These are phyloP conservation scores for Pouteria glomerata DNA, from an alignment of 148 eudicot species.

Conservation along the genomic window DNA sequence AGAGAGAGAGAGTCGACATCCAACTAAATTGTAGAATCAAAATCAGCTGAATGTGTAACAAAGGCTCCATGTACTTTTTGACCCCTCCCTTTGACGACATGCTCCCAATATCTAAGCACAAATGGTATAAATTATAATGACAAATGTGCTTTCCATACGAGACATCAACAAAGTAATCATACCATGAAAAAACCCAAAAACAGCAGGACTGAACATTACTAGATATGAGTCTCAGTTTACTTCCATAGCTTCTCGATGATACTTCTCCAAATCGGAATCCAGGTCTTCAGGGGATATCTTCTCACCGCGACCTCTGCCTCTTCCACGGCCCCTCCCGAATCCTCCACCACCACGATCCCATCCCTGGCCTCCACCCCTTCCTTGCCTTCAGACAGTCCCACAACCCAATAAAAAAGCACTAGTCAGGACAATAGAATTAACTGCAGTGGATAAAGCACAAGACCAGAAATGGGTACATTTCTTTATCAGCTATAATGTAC, in stretches of 20 bases:
- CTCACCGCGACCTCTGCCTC: conserved; percentile 24
- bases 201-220: not conserved
- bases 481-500: no score
- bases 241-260: conserved; percentile 41
- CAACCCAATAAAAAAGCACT: not conserved
- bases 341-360: conserved; percentile 19
- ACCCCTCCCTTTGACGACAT: no score
- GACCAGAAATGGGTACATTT: not conserved
- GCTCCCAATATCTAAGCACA: no score
- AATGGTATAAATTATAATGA: not conserved
- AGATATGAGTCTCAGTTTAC: no score
- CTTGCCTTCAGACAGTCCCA: not conserved
- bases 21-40: not conserved
- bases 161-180: not conserved
- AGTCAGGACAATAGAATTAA: not conserved
- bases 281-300: conserved; percentile 38
- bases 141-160: not conserved
- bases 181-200: not conserved
- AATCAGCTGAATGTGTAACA: not conserved
- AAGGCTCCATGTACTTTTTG: no score
- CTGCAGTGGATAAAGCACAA: not conserved
- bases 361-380: no score
- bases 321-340: conserved; percentile 13
- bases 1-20: no score
- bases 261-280: conserved; percentile 52